Evolutionary conservation across 257 asterid species (phyloP), one percentile per base, ranked within the genome.

Genomic region (Thymus mandschuricus): DNA sequence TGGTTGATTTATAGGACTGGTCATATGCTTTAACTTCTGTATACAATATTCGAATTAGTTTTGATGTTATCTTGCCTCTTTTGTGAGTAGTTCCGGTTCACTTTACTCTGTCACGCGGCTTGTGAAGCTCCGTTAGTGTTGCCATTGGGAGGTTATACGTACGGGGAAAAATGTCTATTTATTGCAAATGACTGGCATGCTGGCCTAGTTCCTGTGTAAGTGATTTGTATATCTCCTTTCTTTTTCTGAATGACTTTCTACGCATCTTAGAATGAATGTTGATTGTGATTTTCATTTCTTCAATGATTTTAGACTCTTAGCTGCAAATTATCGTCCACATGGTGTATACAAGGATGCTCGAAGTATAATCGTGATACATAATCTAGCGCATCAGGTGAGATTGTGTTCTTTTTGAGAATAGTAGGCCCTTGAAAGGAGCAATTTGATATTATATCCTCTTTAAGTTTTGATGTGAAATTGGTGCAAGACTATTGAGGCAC

Each of bases 181-280:
- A 85, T 95, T 71, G 98, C 98, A 61, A 95, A 95, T 71, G 99
- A 95, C 56, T 95, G 99, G 99, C 99, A 92, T 71, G 98, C 99
- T 77, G 89, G 93, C 78, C 90, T 95, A 38, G 98, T 95, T 76
- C 99, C 99, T 13, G 87, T 92, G 99, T 95, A 88, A 6, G 98
- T 83, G 30, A 62, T 66, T 66, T 59, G 46, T 73, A 43, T 63
- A 34, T 66, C 66, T 30, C 15, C 68, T 55, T 55, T 38, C 21
- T 6, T 10, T 29, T 10, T 45, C 9, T 1, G 27, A 28, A 28
- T n/a, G 56, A 10, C 40, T 1, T 21, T 21, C 21, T 21, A 21
- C 21, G 21, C 21, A 21, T 68, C 60, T 29, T 34, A 48, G 50
- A 74, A 38, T 33, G 33, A 73, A 63, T 52, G 34, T 60, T 40